phyloP scores from a whole-genome alignment of 176 grass and related monocot species.

The Ampelocalamus luodianensis region DNA sequence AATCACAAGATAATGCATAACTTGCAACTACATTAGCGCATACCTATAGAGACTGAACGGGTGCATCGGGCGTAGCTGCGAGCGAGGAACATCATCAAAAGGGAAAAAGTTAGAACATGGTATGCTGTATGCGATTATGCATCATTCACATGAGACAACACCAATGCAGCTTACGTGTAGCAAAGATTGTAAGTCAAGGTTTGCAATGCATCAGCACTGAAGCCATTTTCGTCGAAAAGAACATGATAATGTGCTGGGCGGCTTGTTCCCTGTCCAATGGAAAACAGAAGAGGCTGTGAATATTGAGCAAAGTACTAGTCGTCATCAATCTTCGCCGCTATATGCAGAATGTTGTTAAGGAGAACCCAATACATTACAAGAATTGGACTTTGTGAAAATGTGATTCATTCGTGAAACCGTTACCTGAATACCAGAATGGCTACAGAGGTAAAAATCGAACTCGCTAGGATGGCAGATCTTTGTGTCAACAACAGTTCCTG shows the following conservation, averaged over 20 bases:
- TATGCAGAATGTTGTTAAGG: neutral
- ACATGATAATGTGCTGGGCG: constrained; percentile 86
- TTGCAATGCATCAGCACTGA: constrained; percentile 70
- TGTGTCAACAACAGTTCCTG: constrained; percentile 82
- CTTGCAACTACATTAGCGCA: neutral
- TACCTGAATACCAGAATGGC: constrained; percentile 92
- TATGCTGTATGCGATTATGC: neutral
- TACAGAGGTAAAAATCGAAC: constrained; percentile 95
- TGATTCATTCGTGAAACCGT: neutral
- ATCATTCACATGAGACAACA: neutral
- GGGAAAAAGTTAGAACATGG: neutral
- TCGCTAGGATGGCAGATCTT: constrained; percentile 82
- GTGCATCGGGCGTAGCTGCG: constrained; percentile 84
- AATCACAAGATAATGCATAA: neutral
- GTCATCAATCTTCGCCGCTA: neutral
- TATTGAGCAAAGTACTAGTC: neutral
- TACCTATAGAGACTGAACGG: constrained; percentile 83
- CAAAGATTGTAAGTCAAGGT: constrained; percentile 82
- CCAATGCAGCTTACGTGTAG: constrained; percentile 53
- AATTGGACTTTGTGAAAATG: neutral
- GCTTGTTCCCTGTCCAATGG: constrained; percentile 67
- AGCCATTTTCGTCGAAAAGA: constrained; percentile 76
- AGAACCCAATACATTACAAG: neutral
- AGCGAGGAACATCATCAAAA: neutral
- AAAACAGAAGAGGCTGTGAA: neutral